These are phyloP conservation scores for Canna indica DNA, from an alignment of 176 grass and related monocot genomes.

Conservation along the genomic window DNA sequence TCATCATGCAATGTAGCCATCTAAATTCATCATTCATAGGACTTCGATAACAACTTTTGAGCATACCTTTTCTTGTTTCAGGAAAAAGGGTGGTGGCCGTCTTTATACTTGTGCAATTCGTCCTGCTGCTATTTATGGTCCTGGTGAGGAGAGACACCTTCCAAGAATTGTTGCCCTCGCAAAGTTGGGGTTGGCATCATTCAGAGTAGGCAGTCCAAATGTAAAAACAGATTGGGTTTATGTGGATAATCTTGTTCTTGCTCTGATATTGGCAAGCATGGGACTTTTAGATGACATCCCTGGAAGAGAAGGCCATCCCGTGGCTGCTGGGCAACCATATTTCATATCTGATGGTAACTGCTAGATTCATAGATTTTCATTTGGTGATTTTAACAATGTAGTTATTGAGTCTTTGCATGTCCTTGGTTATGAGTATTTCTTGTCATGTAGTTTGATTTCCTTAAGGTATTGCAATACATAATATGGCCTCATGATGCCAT, in stretches of 20 bases:
- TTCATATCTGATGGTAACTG: constrained; percentile 92
- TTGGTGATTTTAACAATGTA: not conserved
- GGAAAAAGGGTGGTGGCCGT: constrained; percentile 24
- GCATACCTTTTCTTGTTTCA: constrained; percentile 5
- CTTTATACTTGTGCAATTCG: constrained; percentile 88
- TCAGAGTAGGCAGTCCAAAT: constrained; percentile 57
- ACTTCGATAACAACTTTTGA: not conserved
- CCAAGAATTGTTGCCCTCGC: constrained; percentile 88
- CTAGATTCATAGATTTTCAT: not conserved
- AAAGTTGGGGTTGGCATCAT: constrained; percentile 67
- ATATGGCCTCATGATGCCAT: not conserved
- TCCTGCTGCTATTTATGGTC: constrained; percentile 87
- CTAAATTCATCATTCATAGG: not conserved
- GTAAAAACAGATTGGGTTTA: constrained; percentile 94
- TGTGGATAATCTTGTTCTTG: constrained; percentile 89
- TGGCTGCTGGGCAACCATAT: constrained; percentile 81
- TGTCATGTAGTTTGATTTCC: not conserved
- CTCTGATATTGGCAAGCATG: constrained; percentile 75
- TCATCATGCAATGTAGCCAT: not conserved
- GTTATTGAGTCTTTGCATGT: not conserved
- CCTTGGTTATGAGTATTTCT: not conserved
- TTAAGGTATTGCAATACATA: no score
- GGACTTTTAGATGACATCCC: constrained; percentile 69
- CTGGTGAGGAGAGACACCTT: constrained; percentile 78
- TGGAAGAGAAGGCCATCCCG: constrained; percentile 49